Conservation (phyloP, 495 filamentous ascomycete genomes). For the Talaromyces borbonicus region DNA sequence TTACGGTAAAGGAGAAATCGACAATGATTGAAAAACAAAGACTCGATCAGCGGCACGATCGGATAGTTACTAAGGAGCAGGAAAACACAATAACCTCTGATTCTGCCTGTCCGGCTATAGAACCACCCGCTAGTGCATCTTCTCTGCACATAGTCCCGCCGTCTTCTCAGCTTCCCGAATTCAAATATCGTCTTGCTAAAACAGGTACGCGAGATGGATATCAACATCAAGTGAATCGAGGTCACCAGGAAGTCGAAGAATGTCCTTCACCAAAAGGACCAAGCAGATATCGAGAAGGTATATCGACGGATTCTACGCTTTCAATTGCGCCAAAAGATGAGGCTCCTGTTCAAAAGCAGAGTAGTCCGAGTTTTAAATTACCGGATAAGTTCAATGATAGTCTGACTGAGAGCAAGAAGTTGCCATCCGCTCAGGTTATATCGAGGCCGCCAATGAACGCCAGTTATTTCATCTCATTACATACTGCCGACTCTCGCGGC, state of each 20-base stretch:
- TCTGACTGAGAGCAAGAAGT: slow-evolving; percentile 14
- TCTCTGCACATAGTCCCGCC: slow-evolving; percentile 30
- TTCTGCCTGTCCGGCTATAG: background rate
- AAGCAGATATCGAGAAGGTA: background rate
- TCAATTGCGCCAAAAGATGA: background rate
- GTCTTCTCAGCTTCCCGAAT: slow-evolving; percentile 35
- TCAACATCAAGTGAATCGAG: slow-evolving; percentile 13
- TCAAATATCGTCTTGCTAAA: slow-evolving; percentile 34
- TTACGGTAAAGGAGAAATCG: background rate
- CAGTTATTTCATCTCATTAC: slow-evolving; percentile 29
- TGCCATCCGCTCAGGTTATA: slow-evolving; percentile 32
- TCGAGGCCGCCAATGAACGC: slow-evolving; percentile 17
- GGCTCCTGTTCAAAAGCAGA: background rate
- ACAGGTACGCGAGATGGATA: slow-evolving; percentile 12
- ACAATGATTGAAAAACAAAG: background rate
- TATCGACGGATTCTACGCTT: background rate
- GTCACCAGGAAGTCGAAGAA: slow-evolving; percentile 4
- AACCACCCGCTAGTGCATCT: slow-evolving; percentile 1
- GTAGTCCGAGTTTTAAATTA: background rate
- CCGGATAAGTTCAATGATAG: background rate
- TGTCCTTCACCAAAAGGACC: background rate
- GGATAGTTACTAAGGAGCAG: background rate
- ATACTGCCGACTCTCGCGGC: slow-evolving; percentile 26
- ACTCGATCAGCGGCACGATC: background rate
- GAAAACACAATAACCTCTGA: background rate